These are phyloP conservation scores for Mytilinidion resinicola DNA, from an alignment of 495 filamentous ascomycete genomes.

Conservation along the genomic window DNA sequence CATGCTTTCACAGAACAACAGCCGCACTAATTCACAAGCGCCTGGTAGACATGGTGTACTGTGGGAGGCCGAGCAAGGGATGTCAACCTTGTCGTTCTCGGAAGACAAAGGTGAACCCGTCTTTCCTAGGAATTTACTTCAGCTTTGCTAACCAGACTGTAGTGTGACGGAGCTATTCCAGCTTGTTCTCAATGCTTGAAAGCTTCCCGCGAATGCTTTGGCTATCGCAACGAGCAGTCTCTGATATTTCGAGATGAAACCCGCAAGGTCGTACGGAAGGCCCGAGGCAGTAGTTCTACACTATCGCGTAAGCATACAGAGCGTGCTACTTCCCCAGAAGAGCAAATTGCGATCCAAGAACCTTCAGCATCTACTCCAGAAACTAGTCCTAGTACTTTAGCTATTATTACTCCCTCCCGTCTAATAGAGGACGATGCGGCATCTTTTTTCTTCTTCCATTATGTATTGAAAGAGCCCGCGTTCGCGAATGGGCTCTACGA, in stretches of 20 bases:
- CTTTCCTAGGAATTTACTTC: neutral
- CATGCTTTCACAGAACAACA: no score
- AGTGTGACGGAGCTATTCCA: conserved; percentile 3
- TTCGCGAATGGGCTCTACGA: neutral
- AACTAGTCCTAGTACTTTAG: neutral
- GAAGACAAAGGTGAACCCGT: conserved; percentile 6
- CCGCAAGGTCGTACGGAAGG: neutral
- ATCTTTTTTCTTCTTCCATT: conserved; percentile 2
- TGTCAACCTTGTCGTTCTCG: neutral
- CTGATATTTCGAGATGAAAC: conserved; percentile 11
- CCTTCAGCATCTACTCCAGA: neutral
- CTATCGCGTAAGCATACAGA: neutral
- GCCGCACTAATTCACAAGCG: no score
- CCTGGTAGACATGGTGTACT: neutral
- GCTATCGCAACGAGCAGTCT: conserved; percentile 1
- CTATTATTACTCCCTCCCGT: neutral
- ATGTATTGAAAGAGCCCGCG: neutral
- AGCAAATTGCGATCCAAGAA: no score
- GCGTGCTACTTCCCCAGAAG: neutral
- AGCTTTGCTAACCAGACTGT: neutral
- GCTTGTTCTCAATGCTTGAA: conserved; percentile 5
- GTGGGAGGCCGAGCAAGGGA: conserved; percentile 9
- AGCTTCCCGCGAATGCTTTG: neutral
- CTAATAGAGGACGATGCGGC: neutral
- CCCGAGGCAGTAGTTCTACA: neutral